Conservation (phyloP, 305 asterid species). For the Ilex paraguariensis region DNA sequence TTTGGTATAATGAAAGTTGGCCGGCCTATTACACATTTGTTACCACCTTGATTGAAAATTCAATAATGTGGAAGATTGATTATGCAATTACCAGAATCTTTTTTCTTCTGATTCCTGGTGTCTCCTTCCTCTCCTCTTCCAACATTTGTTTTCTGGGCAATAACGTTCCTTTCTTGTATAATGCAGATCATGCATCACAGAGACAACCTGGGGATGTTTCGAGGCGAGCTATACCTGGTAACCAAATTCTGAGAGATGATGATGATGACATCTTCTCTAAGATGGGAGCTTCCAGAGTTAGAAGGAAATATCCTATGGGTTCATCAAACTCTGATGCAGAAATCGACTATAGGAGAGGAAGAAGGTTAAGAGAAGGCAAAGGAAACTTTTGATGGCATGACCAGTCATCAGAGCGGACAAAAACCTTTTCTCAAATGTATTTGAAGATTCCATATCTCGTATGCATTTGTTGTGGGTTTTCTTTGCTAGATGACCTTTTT, state of each 20-base stretch:
- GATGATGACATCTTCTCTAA: slow-evolving; percentile 59
- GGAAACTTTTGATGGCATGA: slow-evolving; percentile 35
- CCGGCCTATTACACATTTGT: too few species aligned
- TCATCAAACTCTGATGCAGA: slow-evolving; percentile 82
- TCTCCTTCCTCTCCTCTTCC: too few species aligned
- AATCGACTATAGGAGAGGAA: slow-evolving; percentile 78
- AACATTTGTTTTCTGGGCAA: too few species aligned
- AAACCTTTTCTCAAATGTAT: slow-evolving; percentile 22
- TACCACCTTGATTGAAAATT: too few species aligned
- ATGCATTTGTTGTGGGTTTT: slow-evolving; percentile 18
- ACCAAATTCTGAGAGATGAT: slow-evolving; percentile 47
- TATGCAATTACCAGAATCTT: too few species aligned
- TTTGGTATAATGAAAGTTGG: too few species aligned
- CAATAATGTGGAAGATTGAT: too few species aligned
- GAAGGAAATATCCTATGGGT: slow-evolving; percentile 52
- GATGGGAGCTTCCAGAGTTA: slow-evolving; percentile 49
- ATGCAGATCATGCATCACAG: slow-evolving; percentile 49
- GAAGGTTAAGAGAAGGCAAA: slow-evolving; percentile 71
- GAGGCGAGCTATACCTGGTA: slow-evolving; percentile 29
- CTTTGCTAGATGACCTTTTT: slow-evolving; percentile 23
- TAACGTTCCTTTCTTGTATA: background rate
- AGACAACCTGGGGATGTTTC: slow-evolving; percentile 33
- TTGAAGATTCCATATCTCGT: slow-evolving; percentile 20
- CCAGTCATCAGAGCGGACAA: slow-evolving; percentile 2
- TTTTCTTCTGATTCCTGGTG: too few species aligned